A percentile compares a stretch with the other conserved stretches of the same genome.
Conservation (phyloP, 2,329 filamentous ascomycete species). For the Tolypocladium guangdongense region DNA sequence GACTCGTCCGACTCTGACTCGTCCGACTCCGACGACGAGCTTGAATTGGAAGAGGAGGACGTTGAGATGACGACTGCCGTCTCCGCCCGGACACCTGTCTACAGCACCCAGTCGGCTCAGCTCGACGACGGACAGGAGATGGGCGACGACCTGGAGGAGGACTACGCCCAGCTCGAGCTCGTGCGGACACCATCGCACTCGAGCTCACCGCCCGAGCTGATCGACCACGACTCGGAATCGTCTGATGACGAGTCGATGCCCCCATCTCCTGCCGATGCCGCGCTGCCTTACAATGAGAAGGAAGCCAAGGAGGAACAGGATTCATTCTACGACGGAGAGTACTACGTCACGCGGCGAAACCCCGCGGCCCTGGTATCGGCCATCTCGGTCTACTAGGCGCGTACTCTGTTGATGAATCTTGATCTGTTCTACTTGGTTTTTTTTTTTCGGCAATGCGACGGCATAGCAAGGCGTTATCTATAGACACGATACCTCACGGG, state of each 20-base stretch:
- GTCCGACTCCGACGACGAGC: constrained; percentile 19
- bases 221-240: constrained; percentile 59
- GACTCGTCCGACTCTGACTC: constrained; percentile 37
- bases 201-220: constrained; percentile 57
- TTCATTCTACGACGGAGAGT: constrained; percentile 40
- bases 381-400: constrained; percentile 45
- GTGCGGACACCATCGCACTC: constrained; percentile 58
- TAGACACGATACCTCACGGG: constrained; percentile 17
- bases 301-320: constrained; percentile 32
- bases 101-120: constrained; percentile 16
- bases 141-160: constrained; percentile 49
- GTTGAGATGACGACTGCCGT: constrained; percentile 41
- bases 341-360: constrained; percentile 42
- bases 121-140: constrained; percentile 33
- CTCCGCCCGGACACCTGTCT: constrained; percentile 34
- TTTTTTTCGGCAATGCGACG: constrained; percentile 13
- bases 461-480: constrained; percentile 17
- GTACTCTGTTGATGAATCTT: background rate
- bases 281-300: constrained; percentile 51
- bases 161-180: constrained; percentile 54
- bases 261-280: constrained; percentile 51
- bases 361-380: constrained; percentile 39
- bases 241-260: constrained; percentile 69
- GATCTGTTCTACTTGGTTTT: constrained; percentile 1
- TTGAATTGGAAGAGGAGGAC: constrained; percentile 45